These are phyloP conservation scores for Paspalum notatum DNA, from an alignment of 176 grass and related monocot species.

Conservation along the genomic window DNA sequence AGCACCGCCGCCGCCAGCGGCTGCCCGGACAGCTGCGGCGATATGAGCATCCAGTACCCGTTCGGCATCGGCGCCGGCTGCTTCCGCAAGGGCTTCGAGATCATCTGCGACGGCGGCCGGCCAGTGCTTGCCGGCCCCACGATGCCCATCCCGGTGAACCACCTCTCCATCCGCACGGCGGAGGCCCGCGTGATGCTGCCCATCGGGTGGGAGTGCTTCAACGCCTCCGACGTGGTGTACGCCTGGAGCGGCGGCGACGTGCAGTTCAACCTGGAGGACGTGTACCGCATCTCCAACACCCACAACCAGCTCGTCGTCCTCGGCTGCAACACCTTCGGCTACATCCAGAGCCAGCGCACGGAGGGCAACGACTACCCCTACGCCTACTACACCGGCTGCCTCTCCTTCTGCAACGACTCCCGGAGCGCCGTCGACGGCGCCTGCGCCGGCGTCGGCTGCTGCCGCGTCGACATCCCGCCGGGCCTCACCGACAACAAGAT, in stretches of 20 bases:
- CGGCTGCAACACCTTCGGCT: constrained; percentile 13
- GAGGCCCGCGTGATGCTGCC: constrained; percentile 29
- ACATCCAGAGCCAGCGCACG: background rate
- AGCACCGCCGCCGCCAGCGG: background rate
- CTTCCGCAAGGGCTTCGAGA: constrained; percentile 35
- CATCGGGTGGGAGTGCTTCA: constrained; percentile 25
- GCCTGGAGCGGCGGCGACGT: background rate
- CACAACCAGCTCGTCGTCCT: constrained; percentile 11
- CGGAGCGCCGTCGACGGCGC: background rate
- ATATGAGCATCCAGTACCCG: constrained; percentile 45
- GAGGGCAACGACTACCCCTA: background rate
- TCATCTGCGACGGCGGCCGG: constrained; percentile 24
- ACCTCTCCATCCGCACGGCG: background rate
- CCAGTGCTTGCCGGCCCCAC: background rate
- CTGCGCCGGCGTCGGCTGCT: constrained; percentile 29
- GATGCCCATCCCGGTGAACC: background rate
- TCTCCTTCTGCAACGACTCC: constrained; percentile 21
- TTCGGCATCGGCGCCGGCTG: constrained; percentile 44
- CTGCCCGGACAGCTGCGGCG: constrained; percentile 50
- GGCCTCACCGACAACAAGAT: background rate
- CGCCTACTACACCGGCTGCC: constrained; percentile 17
- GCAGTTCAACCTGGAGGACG: background rate
- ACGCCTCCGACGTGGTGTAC: background rate
- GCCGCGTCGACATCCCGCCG: background rate
- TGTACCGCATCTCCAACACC: constrained; percentile 30